phyloP scores from a whole-genome alignment of 768 basidiomycete species.

The Calocybe cyanea region DNA sequence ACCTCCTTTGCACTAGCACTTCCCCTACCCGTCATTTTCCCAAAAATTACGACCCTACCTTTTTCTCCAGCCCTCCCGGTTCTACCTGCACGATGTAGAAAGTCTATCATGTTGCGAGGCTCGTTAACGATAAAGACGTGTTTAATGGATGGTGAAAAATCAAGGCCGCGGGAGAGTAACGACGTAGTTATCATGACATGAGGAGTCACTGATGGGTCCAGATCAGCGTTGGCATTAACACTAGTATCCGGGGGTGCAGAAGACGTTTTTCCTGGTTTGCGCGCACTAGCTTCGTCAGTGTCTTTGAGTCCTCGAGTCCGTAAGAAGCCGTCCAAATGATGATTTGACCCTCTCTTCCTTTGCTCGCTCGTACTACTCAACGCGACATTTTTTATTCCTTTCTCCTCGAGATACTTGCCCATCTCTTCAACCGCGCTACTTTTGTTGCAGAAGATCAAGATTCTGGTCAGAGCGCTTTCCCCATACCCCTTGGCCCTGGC shows the following conservation, averaged over 20 bases:
- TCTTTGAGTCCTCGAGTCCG: constrained; percentile 20
- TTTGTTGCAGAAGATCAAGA: constrained; percentile 84
- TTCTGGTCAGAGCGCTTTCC: constrained; percentile 47
- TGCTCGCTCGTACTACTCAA: constrained; percentile 61
- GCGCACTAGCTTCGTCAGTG: not conserved
- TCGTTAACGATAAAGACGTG: constrained; percentile 88
- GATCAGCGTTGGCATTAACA: constrained; percentile 7
- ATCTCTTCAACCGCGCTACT: constrained; percentile 63
- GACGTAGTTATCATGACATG: constrained; percentile 87
- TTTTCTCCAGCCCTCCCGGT: constrained; percentile 69
- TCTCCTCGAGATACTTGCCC: constrained; percentile 51
- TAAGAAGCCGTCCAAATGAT: constrained; percentile 75
- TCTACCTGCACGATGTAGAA: constrained; percentile 87
- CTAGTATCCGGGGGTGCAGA: constrained; percentile 3
- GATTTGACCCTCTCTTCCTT: constrained; percentile 66
- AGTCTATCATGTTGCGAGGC: constrained; percentile 88
- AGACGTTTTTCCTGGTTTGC: constrained; percentile 5
- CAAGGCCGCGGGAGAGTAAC: constrained; percentile 84
- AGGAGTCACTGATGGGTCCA: constrained; percentile 36
- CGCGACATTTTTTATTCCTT: constrained; percentile 58
- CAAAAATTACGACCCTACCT: constrained; percentile 76
- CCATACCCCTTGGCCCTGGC: constrained; percentile 14
- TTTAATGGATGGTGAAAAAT: constrained; percentile 73
- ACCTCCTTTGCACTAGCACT: constrained; percentile 49
- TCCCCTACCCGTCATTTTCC: constrained; percentile 64